These are phyloP conservation scores for Vitis hybrid DNA, from an alignment of 177 flowering plant species.

Conservation along the genomic window DNA sequence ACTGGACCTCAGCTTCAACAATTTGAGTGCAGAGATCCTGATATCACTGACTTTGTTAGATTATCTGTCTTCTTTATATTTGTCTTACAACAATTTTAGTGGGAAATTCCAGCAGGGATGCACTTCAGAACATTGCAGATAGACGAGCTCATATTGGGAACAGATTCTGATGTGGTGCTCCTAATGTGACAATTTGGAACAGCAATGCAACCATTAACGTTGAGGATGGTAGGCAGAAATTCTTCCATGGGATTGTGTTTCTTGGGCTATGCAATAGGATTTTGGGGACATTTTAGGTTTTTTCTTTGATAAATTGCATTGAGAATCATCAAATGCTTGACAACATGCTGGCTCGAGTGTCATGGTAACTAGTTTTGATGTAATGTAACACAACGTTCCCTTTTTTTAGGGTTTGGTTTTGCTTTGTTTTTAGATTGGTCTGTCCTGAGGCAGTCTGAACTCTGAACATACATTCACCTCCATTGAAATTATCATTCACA, in stretches of 20 bases:
- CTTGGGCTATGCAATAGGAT: conserved; percentile 15
- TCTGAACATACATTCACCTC: too few species aligned
- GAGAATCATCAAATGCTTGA: background rate
- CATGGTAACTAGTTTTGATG: too few species aligned
- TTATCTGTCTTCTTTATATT: conserved; percentile 8
- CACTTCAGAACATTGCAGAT: conserved; percentile 20
- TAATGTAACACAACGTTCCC: rapidly evolving
- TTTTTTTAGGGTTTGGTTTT: too few species aligned
- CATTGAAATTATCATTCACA: too few species aligned
- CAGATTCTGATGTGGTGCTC: conserved; percentile 5
- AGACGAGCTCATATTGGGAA: conserved; percentile 21
- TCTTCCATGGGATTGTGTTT: conserved; percentile 1
- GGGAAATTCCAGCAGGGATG: conserved; percentile 18
- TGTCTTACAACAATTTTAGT: conserved; percentile 25
- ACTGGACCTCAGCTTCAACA: conserved; percentile 21
- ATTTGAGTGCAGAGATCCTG: background rate
- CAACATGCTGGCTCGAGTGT: too few species aligned
- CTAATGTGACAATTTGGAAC: background rate
- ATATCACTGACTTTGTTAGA: conserved; percentile 10
- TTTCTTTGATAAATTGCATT: conserved; percentile 5
- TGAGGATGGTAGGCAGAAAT: background rate
- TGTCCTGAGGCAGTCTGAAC: too few species aligned
- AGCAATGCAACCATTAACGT: background rate
- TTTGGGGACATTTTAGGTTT: conserved; percentile 13
- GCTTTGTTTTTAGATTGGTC: too few species aligned